These are phyloP conservation scores for Santalum album DNA, from an alignment of 164 flowering plant genomes.

Conservation along the genomic window DNA sequence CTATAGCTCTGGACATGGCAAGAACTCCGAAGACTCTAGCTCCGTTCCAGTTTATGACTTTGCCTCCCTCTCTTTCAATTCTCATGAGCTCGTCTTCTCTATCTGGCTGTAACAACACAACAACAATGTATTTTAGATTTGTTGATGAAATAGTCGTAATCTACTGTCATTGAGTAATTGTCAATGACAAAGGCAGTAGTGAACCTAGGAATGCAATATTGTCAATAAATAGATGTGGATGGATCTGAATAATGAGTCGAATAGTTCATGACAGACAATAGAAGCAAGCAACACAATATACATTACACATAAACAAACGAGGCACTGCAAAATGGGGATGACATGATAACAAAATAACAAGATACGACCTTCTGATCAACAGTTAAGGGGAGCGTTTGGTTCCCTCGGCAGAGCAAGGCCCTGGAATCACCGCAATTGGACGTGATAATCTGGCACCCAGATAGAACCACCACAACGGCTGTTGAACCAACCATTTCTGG, in stretches of 20 bases:
- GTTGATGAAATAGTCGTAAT: not conserved
- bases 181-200: no score
- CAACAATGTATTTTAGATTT: conserved; percentile 6
- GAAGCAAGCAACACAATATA: not conserved
- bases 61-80: conserved; percentile 66
- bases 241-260: no score
- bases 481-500: conserved; percentile 72
- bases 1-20: conserved; percentile 81
- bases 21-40: conserved; percentile 73
- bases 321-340: not conserved
- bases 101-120: conserved; percentile 53
- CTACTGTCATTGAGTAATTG: no score
- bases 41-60: conserved; percentile 72
- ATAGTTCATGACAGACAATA: not conserved
- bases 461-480: conserved; percentile 51
- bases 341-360: not conserved
- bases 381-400: conserved; percentile 43
- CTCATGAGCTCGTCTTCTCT: conserved; percentile 56
- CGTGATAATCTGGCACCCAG: conserved; percentile 60
- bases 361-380: conserved; percentile 66
- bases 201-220: no score
- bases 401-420: conserved; percentile 57
- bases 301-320: not conserved
- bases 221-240: no score
- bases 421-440: conserved; percentile 82